phyloP scores from a whole-genome alignment of 176 grass and related monocot genomes.

The Carex cristatella region DNA sequence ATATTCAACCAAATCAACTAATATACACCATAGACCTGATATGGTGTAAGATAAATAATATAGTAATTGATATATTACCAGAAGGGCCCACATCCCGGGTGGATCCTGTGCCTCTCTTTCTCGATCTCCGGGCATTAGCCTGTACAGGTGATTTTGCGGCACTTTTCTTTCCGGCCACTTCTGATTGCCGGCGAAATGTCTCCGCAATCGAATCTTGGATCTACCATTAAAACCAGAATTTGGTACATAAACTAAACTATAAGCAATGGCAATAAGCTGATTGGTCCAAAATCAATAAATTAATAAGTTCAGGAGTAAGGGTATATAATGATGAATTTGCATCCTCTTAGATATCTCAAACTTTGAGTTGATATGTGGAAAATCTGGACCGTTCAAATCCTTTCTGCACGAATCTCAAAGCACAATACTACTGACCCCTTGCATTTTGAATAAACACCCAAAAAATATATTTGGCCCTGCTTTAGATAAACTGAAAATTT shows the following conservation, averaged over 20 bases:
- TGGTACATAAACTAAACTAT: neutral
- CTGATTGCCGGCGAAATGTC: constrained; percentile 31
- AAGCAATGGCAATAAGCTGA: neutral
- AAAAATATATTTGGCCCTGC: too few species aligned
- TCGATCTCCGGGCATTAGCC: neutral
- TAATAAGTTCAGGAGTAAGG: neutral
- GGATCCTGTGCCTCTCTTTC: neutral
- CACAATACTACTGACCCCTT: too few species aligned
- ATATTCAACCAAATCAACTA: too few species aligned
- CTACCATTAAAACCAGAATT: constrained; percentile 6
- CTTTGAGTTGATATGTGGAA: too few species aligned
- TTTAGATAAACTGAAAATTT: too few species aligned
- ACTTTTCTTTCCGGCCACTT: constrained; percentile 16
- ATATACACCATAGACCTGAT: neutral
- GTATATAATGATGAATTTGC: neutral
- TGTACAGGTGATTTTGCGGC: neutral
- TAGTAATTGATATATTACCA: neutral
- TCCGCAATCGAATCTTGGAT: constrained; percentile 36
- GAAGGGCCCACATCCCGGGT: neutral
- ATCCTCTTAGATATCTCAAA: too few species aligned
- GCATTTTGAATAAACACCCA: too few species aligned
- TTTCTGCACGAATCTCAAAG: too few species aligned
- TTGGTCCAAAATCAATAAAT: neutral
- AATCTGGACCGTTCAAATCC: too few species aligned
- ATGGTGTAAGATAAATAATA: neutral